Base-by-base conservation (phyloP, 2,329 filamentous ascomycete genomes). In the Colletotrichum lini region DNA sequence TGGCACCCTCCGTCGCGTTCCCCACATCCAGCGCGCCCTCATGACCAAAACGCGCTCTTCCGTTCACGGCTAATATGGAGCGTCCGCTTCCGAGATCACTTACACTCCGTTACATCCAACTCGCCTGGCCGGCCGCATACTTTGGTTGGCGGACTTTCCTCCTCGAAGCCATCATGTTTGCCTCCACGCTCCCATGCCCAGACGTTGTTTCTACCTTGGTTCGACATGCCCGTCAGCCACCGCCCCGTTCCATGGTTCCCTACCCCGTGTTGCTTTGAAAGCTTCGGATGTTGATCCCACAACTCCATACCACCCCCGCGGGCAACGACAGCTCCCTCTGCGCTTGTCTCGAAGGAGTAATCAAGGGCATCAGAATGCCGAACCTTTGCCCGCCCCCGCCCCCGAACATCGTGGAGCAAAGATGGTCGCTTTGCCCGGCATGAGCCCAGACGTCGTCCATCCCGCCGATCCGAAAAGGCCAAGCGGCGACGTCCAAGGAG, bases 31-130 rank as follows among this genome's bases (percentile, higher is more conserved):
- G 26, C 60, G 70, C 62, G 62, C 72, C 72, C 72, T 60, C 65
- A 60, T 67, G 61, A 73, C 65, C 66, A 42, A 35, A 35, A 42
- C 23, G n/a, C 50, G 44, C 61, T 63, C 71, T 71, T 70, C 72
- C 70, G 45, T 73, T 74, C 67, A 59, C 26, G 73, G 67, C 57
- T 63, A 68, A 58, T 42, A 73, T 66, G 74, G 74, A 75, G 64
- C 64, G 56, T 69, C 54, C 30, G 58, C 72, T 64, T 75, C 74
- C 74, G 73, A 75, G 47, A 68, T 70, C 49, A 62, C 60, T 35
- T 68, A 57, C 47, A 56, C 58, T 66, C 53, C 62, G 70, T 69
- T 67, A 49, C 62, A 67, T 61, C 65, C 65, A 54, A 9, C 26
- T 45, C 52, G 42, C n/a, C 21, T 12, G 26, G 30, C 60, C 26